Conservation (phyloP, 2,329 filamentous ascomycete species). For the Magnaporthiopsis rhizophila region DNA sequence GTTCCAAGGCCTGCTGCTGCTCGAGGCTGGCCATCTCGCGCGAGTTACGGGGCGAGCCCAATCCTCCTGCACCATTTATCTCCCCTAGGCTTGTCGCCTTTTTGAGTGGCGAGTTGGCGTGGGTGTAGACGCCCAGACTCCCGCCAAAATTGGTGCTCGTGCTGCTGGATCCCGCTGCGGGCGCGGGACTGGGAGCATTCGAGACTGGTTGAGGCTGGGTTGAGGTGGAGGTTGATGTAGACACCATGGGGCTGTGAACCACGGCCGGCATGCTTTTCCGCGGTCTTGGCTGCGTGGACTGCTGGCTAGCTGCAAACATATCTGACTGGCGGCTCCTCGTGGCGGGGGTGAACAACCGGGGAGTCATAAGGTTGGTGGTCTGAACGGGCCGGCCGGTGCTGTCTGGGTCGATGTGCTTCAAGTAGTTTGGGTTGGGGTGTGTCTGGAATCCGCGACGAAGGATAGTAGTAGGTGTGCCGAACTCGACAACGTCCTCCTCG, state of each 20-base stretch:
- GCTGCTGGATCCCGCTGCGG: slow-evolving; percentile 14
- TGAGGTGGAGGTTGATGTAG: slow-evolving; percentile 12
- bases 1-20: slow-evolving; percentile 31
- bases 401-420: slow-evolving; percentile 64
- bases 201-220: slow-evolving; percentile 15
- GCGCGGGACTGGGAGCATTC: slow-evolving; percentile 11
- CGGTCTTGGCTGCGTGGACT: slow-evolving; percentile 8
- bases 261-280: slow-evolving; percentile 15
- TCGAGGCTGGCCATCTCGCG: slow-evolving; percentile 54
- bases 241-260: slow-evolving; percentile 4
- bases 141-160: slow-evolving; percentile 47
- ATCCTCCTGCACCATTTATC: slow-evolving; percentile 32
- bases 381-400: slow-evolving; percentile 24
- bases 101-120: slow-evolving; percentile 74
- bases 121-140: slow-evolving; percentile 70
- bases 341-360: slow-evolving; percentile 36
- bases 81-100: slow-evolving; percentile 62
- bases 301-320: slow-evolving; percentile 18
- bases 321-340: slow-evolving; percentile 23
- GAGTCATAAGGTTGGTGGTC: slow-evolving; percentile 29
- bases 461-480: slow-evolving; percentile 48
- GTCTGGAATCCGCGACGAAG: slow-evolving; percentile 72
- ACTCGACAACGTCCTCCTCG: slow-evolving; percentile 35
- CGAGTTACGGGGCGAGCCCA: slow-evolving; percentile 47
- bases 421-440: slow-evolving; percentile 76